Evolutionary conservation across 2,329 filamentous ascomycete genomes (phyloP).

Genomic region (Zalaria sp.): DNA sequence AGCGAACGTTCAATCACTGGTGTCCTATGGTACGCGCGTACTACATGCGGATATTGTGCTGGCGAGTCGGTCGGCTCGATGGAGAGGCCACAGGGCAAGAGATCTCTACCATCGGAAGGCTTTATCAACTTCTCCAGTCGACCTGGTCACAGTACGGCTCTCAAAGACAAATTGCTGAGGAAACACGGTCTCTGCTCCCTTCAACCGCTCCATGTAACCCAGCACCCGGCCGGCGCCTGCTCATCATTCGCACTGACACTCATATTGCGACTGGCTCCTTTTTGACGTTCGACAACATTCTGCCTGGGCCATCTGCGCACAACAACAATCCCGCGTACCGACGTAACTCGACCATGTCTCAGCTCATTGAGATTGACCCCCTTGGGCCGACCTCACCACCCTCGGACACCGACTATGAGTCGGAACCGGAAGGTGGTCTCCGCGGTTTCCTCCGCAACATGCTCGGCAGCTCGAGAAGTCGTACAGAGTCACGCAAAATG

Average conservation of each 20-base stretch:
- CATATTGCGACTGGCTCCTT: constrained; percentile 41
- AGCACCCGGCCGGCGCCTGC: constrained; percentile 69
- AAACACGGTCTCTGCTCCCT: constrained; percentile 40
- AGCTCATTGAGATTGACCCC: constrained; percentile 13
- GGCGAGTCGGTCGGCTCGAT: constrained; percentile 69
- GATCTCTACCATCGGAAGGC: constrained; percentile 48
- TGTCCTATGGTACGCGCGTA: constrained; percentile 91
- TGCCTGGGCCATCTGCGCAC: constrained; percentile 19
- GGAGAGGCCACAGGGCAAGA: constrained; percentile 40
- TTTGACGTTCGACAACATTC: constrained; percentile 49
- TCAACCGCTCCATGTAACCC: constrained; percentile 74
- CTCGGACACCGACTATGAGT: constrained; percentile 12
- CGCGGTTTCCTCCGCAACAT: constrained; percentile 20
- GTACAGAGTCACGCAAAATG: constrained; percentile 10
- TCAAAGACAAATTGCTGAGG: constrained; percentile 53
- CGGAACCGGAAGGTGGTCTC: constrained; percentile 13
- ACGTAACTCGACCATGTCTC: constrained; percentile 18
- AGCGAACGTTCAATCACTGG: constrained; percentile 82
- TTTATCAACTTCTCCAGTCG: constrained; percentile 53
- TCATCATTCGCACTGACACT: constrained; percentile 76
- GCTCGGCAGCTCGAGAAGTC: constrained; percentile 14
- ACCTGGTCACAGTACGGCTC: constrained; percentile 71
- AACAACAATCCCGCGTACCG: constrained; percentile 19
- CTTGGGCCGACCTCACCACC: constrained; percentile 14
- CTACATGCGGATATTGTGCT: constrained; percentile 80